Evolutionary conservation across 192 early-diverging fungal species (phyloP).

Genomic region (Funneliformis geosporum): DNA sequence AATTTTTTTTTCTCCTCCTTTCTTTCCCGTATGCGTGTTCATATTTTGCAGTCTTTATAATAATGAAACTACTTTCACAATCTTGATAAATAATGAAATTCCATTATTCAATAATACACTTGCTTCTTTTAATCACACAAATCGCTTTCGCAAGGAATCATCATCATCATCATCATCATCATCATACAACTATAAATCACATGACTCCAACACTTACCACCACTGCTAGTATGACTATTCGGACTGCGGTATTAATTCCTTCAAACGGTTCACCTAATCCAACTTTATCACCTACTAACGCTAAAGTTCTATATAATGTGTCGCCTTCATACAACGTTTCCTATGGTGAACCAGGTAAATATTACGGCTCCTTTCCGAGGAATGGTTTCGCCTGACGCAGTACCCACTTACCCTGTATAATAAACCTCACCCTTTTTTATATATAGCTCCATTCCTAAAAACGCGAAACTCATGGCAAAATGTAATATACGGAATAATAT

Average conservation of each 20-base stretch:
- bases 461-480: constrained; percentile 39
- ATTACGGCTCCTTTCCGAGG: too few relatives aligned
- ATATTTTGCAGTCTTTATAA: too few relatives aligned
- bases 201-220: not conserved
- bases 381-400: too few relatives aligned
- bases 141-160: too few relatives aligned
- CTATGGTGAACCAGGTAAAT: not conserved
- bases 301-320: not conserved
- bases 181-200: not conserved
- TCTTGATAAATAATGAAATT: too few relatives aligned
- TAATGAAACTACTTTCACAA: too few relatives aligned
- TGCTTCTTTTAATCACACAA: too few relatives aligned
- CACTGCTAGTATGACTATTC: not conserved
- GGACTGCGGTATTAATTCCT: not conserved
- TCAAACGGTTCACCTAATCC: not conserved
- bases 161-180: not conserved
- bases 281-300: not conserved
- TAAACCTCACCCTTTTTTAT: too few relatives aligned
- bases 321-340: not conserved
- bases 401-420: too few relatives aligned
- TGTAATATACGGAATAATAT: constrained; percentile 41
- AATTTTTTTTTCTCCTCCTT: too few relatives aligned
- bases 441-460: constrained; percentile 11
- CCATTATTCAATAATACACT: too few relatives aligned
- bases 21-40: too few relatives aligned